Evolutionary conservation across 352 stramenopile genomes (phyloP).

Genomic region (Phytophthora tubulina): DNA sequence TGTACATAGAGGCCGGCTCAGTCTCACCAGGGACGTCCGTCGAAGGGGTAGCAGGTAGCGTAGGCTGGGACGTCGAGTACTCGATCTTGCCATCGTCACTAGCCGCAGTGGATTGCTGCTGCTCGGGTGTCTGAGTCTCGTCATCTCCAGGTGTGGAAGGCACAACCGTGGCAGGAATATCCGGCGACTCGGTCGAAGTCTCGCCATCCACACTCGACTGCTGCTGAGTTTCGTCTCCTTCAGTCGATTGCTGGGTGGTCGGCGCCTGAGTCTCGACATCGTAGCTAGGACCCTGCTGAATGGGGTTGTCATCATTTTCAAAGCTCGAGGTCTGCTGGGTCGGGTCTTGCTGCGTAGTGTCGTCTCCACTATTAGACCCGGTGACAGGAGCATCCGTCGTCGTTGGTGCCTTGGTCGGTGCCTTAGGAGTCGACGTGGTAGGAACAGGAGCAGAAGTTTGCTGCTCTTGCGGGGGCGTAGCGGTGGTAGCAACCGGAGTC

Average conservation of each 20-base stretch:
- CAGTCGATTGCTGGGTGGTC: conserved; percentile 12
- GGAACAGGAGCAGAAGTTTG: conserved; percentile 13
- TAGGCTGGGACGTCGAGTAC: neutral
- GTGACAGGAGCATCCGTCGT: conserved; percentile 6
- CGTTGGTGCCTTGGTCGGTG: neutral
- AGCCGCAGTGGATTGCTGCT: neutral
- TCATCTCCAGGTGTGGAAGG: conserved; percentile 1
- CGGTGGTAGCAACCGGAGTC: conserved; percentile 7
- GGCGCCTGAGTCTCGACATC: conserved; percentile 9
- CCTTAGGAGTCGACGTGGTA: conserved; percentile 5
- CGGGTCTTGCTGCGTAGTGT: neutral
- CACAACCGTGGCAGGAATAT: conserved; percentile 19
- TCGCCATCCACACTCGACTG: conserved; percentile 19
- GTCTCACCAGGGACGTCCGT: neutral
- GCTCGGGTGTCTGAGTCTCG: conserved; percentile 4
- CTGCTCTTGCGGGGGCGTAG: conserved; percentile 5
- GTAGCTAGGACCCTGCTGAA: conserved; percentile 5
- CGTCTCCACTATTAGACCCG: neutral
- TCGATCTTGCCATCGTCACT: neutral
- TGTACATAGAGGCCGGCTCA: neutral
- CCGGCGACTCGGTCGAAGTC: conserved; percentile 15
- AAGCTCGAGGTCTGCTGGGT: conserved; percentile 18
- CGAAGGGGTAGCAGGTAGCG: no score
- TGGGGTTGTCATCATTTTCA: conserved; percentile 7
- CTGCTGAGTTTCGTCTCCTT: conserved; percentile 23